phyloP scores from a whole-genome alignment of 108 stramenopile genomes.

The Pelagomonas calceolata region DNA sequence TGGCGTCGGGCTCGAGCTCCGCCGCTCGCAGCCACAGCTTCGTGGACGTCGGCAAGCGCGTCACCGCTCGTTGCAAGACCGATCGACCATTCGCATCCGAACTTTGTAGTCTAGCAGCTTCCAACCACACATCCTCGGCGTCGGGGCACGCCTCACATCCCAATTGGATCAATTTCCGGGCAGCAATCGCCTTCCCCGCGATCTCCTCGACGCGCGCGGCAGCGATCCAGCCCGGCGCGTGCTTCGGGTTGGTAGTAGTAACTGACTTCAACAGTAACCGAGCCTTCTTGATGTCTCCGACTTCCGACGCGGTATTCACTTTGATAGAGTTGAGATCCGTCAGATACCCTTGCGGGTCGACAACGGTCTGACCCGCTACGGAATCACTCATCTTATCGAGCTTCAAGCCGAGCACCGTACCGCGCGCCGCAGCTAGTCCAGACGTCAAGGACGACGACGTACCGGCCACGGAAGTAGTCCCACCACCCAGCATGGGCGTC shows the following conservation, averaged over 20 bases:
- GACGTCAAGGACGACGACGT: slow-evolving; percentile 38
- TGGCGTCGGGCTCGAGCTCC: slow-evolving; percentile 25
- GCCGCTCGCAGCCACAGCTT: slow-evolving; percentile 52
- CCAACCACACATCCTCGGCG: slow-evolving; percentile 93
- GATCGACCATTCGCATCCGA: slow-evolving; percentile 66
- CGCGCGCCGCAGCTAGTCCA: slow-evolving; percentile 71
- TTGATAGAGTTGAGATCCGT: slow-evolving; percentile 65
- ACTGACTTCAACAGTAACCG: slow-evolving; percentile 81
- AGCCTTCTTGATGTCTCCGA: slow-evolving; percentile 91
- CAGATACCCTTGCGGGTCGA: slow-evolving; percentile 88
- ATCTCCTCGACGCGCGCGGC: slow-evolving; percentile 91
- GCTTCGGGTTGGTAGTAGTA: slow-evolving; percentile 89
- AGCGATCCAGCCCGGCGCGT: slow-evolving; percentile 96
- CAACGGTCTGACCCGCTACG: slow-evolving; percentile 72
- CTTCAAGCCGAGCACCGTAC: slow-evolving; percentile 75
- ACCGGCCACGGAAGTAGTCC: slow-evolving; percentile 23
- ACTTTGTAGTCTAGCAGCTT: slow-evolving; percentile 84
- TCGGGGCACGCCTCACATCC: slow-evolving; percentile 87
- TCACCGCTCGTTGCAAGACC: slow-evolving; percentile 59
- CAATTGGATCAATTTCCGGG: slow-evolving; percentile 86
- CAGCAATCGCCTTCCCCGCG: slow-evolving; percentile 77
- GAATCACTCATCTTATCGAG: slow-evolving; percentile 82
- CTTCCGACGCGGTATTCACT: slow-evolving; percentile 56
- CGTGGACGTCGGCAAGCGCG: slow-evolving; percentile 26
- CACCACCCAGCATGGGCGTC: slow-evolving; percentile 3